phyloP scores from a whole-genome alignment of 2,329 filamentous ascomycete species.

The Aureobasidium sp. region DNA sequence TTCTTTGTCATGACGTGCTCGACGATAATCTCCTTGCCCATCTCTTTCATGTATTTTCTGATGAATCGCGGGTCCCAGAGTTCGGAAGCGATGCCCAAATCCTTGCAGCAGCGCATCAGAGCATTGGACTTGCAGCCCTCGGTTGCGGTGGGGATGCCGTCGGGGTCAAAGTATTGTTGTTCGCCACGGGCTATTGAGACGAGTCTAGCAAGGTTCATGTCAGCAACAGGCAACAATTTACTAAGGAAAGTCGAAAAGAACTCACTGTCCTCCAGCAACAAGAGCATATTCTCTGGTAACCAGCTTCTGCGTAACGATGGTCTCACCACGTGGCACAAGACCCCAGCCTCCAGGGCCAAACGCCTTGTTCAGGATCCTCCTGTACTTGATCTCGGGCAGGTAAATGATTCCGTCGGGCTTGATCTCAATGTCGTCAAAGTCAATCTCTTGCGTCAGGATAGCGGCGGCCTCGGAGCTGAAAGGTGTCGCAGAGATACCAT shows the following conservation, averaged over 20 bases:
- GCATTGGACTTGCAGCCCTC: constrained; percentile 98
- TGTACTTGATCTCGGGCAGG: constrained; percentile 95
- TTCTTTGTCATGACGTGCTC: constrained; percentile 84
- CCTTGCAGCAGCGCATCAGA: constrained; percentile 96
- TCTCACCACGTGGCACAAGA: constrained; percentile 77
- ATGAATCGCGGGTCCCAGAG: constrained; percentile 95
- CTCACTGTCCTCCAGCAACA: constrained; percentile 77
- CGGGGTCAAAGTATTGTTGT: constrained; percentile 84
- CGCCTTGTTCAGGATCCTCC: constrained; percentile 77
- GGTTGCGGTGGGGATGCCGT: constrained; percentile 86
- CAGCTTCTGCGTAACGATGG: constrained; percentile 71
- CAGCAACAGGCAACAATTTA: not conserved
- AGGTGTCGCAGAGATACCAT: constrained; percentile 64
- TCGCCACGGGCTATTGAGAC: constrained; percentile 90
- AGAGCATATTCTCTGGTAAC: constrained; percentile 91
- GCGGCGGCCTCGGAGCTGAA: constrained; percentile 65
- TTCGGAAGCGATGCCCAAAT: constrained; percentile 88
- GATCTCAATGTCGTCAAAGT: constrained; percentile 77
- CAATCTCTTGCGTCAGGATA: constrained; percentile 61
- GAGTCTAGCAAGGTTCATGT: constrained; percentile 50
- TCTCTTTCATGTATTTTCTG: constrained; percentile 66
- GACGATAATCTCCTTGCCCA: constrained; percentile 77
- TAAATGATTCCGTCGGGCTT: constrained; percentile 97
- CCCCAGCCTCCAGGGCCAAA: constrained; percentile 98
- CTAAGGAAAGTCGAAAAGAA: constrained; percentile 15